Evolutionary conservation across 176 grass and related monocot species (phyloP), one percentile per base, ranked within the genome.

Genomic region (Calamus simplicifolius): DNA sequence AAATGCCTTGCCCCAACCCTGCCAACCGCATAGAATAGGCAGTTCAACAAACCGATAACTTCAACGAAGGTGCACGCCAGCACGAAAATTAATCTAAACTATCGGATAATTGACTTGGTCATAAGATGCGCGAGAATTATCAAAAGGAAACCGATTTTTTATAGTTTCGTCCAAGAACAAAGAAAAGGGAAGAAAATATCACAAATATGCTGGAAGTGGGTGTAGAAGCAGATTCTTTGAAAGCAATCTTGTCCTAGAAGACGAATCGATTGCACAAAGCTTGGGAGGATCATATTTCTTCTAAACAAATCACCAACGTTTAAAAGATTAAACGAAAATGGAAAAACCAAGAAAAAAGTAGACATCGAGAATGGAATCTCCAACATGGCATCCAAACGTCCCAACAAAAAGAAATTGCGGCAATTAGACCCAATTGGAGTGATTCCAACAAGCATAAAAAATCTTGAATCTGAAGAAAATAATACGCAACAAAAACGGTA

Each of bases 211-310:
- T 43, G 54, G 28, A 69, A 69, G 74, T 77, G 74, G 74, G 66
- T 63, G 69, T 38, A 77, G 74, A 77, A 77, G 57, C 66, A 27
- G 74, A 77, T 77, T 77, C 74, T 62, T 16, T 69, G 48, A 70
- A 62, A 62, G 60, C 30, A 25, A 53, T 54, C 54, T 26, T 48
- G 54, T 55, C 68, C 68, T 55, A 29, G 29, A 68, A 26, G 59
- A 59, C 25, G 64, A 69, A 77, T 52, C 57, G 63, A 59, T 58
- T 57, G 21, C 61, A 23, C 49, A 63, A 59, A 67, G 6, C 35
- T 48, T 62, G n/a, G 48, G 18, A 52, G 18, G 58, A 62, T 60
- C 48, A 59, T 55, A 38, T 69, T 21, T 68, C 35, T 43, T 43
- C 35, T 43, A 43, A 10, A 43, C 35, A 43, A 43, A 12, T 56